A percentile compares a stretch with the other conserved stretches of the same genome.
These are phyloP conservation scores for Trifolium repens DNA, from an alignment of 306 rosid genomes.

Conservation along the genomic window DNA sequence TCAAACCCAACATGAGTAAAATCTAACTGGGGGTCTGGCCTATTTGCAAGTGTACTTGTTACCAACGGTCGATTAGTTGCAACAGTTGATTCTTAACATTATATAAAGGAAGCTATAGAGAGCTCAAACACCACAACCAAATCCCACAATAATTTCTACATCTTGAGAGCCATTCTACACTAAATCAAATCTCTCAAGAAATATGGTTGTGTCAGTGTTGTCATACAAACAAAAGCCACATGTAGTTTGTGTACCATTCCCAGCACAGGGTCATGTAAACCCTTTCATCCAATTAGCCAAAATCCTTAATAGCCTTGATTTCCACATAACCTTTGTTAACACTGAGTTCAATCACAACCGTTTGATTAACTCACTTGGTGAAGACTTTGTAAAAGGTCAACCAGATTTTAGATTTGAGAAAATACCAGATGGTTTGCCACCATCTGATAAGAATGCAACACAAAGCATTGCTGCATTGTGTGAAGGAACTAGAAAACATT, in stretches of 20 bases:
- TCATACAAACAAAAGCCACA: slow-evolving; percentile 15
- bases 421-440: slow-evolving; percentile 35
- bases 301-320: slow-evolving; percentile 10
- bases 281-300: slow-evolving; percentile 34
- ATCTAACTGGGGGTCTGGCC: too few species aligned
- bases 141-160: not conserved
- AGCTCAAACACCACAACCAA: not conserved
- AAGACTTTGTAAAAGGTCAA: not conserved
- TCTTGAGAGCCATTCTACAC: not conserved
- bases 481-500: slow-evolving; percentile 7
- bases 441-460: not conserved
- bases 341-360: slow-evolving; percentile 25
- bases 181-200: not conserved
- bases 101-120: slow-evolving; percentile 5
- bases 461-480: slow-evolving; percentile 2
- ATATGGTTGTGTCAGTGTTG: not conserved
- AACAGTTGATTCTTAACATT: not conserved
- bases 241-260: slow-evolving; percentile 31
- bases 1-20: too few species aligned
- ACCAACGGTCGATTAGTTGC: too few species aligned
- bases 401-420: slow-evolving; percentile 12
- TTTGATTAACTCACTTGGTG: slow-evolving; percentile 15
- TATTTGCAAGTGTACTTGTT: too few species aligned
- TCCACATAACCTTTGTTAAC: slow-evolving; percentile 38
- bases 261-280: slow-evolving; percentile 36